A percentile compares a stretch with the other conserved stretches of the same genome.
Evolutionary conservation across 768 basidiomycete species (phyloP).

Genomic region (Russula sp.): DNA sequence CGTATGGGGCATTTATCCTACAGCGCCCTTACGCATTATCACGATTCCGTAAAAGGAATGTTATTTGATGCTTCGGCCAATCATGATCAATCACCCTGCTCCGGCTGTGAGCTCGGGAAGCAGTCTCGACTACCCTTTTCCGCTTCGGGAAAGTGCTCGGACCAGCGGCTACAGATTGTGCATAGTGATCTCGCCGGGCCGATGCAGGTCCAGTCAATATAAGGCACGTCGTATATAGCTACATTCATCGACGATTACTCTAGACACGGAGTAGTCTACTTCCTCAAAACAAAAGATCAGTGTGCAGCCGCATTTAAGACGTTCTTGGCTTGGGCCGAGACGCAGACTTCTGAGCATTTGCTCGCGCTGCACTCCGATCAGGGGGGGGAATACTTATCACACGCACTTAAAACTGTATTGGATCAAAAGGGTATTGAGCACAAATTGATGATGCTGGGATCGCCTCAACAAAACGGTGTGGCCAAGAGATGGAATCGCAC

Average conservation of each 20-base stretch:
- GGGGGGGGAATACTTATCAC: slow-evolving; percentile 39
- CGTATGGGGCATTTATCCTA: not conserved
- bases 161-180: not conserved
- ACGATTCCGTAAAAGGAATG: not conserved
- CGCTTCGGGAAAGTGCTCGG: not conserved
- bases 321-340: slow-evolving; percentile 24
- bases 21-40: not conserved
- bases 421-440: slow-evolving; percentile 32
- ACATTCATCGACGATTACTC: not conserved
- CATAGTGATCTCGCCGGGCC: not conserved
- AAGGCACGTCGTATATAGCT: not conserved
- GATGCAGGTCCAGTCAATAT: not conserved
- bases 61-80: not conserved
- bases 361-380: slow-evolving; percentile 35
- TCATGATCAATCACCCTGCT: not conserved
- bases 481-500: slow-evolving; percentile 36
- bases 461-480: slow-evolving; percentile 39
- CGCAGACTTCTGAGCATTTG: slow-evolving; percentile 27
- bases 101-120: not conserved
- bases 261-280: not conserved
- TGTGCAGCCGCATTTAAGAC: not conserved
- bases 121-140: not conserved
- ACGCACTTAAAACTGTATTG: slow-evolving; percentile 30
- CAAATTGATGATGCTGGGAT: slow-evolving; percentile 36
- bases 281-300: not conserved